Base-by-base conservation (phyloP, 768 basidiomycete genomes). In the Amyloporia xantha region DNA sequence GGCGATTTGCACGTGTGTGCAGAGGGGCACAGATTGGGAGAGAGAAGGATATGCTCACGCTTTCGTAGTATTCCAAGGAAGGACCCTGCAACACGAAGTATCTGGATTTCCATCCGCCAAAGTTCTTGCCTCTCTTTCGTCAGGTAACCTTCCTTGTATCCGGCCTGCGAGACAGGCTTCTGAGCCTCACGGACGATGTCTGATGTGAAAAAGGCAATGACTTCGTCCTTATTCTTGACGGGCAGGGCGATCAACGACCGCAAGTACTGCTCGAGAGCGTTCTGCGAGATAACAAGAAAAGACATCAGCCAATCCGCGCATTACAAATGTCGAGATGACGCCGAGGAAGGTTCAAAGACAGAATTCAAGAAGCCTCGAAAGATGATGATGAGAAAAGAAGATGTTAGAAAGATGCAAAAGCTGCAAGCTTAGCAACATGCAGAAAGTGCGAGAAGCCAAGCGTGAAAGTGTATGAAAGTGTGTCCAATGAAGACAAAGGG, bases 71-170 rank as follows among this genome's bases (percentile, higher is more conserved):
- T 61, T 95, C 91, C 44, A 98, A 74, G 1, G 86, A 78, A 2
- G 91, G 84, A 0, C 94, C 92, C 65, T 91, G 86, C 21, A 97
- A 73, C 6, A 97, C 91, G 59, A 98, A 98, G 67, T 84, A 99
- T 37, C 96, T 77, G 21, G 91, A 91, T 63, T 95, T 94, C 95
- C 91, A 94, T 2, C 95, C 93, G 39, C 96, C 96, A 68, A 98
- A 97, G 61, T 91, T 96, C 72, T 97, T 92, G 19, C 94, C 94
- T 50, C 92, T 78, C 69, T 97, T 43, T 97, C 17, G 95, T 97
- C 28, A 96, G 71, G 64, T 95, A 95, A 13, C 94, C 95, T 66
- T 95, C 91, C 67, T 95, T 96, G 69, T 93, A 82, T 23, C 88
- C 88, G 1, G 75, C 75, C 61, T 87, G 85, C 71, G 79, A 79